These are phyloP conservation scores for Sporopachydermia lactativora DNA, from an alignment of 805 yeast genomes.

Conservation along the genomic window DNA sequence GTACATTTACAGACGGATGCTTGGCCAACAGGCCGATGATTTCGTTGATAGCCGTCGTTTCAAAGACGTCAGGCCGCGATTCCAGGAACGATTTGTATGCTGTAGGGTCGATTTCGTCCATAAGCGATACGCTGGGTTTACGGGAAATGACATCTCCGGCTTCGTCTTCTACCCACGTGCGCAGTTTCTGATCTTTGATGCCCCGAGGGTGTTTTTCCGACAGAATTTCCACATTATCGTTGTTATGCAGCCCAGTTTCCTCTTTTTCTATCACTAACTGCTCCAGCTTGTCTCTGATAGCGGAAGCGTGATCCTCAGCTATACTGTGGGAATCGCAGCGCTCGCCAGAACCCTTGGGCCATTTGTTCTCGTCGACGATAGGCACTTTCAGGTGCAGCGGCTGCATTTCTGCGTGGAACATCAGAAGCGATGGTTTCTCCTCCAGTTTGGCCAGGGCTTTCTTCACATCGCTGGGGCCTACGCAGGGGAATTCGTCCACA, in stretches of 20 bases:
- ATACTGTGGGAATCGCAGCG: not conserved
- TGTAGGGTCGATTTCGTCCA: constrained; percentile 33
- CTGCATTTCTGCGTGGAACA: constrained; percentile 93
- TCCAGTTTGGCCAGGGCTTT: constrained; percentile 49
- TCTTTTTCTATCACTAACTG: not conserved
- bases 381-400: constrained; percentile 18
- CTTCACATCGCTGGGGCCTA: constrained; percentile 46
- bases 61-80: constrained; percentile 82
- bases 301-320: not conserved
- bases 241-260: not conserved
- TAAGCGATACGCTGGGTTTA: not conserved
- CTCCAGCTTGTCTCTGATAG: not conserved
- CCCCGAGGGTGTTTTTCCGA: not conserved
- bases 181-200: not conserved
- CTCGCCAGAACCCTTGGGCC: not conserved
- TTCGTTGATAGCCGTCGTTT: constrained; percentile 67
- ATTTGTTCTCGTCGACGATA: not conserved
- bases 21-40: constrained; percentile 48
- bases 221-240: not conserved
- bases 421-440: constrained; percentile 51
- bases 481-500: constrained; percentile 85
- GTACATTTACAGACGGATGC: constrained; percentile 53
- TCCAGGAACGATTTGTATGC: constrained; percentile 61
- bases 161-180: not conserved
- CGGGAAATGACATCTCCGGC: not conserved